Conservation (phyloP, 2,329 filamentous ascomycete genomes). For the Metarhizium brunneum region DNA sequence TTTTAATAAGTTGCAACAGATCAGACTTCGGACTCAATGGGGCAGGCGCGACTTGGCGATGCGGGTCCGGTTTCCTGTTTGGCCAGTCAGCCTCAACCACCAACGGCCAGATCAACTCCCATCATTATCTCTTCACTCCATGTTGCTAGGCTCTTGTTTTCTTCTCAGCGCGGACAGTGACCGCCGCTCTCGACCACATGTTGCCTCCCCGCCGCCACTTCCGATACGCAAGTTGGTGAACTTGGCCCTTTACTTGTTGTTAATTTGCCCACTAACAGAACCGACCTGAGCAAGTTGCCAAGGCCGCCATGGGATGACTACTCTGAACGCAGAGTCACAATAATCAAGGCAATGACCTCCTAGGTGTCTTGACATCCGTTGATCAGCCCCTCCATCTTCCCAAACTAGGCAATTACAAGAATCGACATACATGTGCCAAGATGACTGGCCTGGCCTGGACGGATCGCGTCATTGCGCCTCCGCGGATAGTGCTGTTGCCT, state of each 20-base stretch:
- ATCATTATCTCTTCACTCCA: no score
- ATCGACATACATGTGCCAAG: background rate
- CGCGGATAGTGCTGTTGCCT: background rate
- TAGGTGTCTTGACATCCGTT: background rate
- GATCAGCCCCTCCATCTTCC: background rate
- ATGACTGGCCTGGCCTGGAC: background rate
- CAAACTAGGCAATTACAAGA: background rate
- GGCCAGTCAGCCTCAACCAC: background rate
- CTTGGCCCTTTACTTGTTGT: no score
- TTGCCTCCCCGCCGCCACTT: no score
- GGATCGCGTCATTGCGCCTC: background rate
- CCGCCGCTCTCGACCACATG: no score
- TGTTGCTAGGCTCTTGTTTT: no score
- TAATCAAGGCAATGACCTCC: background rate
- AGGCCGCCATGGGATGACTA: no score
- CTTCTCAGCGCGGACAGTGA: no score
- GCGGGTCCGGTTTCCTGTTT: background rate
- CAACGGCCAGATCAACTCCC: no score
- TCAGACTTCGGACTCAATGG: background rate
- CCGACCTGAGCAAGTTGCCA: no score
- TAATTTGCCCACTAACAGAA: no score
- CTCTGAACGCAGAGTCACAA: background rate
- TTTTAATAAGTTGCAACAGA: no score
- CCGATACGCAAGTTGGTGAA: no score
- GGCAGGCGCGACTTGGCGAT: background rate